Conservation (phyloP, 2,329 filamentous ascomycete genomes). For the Pyrenochaeta sp. region DNA sequence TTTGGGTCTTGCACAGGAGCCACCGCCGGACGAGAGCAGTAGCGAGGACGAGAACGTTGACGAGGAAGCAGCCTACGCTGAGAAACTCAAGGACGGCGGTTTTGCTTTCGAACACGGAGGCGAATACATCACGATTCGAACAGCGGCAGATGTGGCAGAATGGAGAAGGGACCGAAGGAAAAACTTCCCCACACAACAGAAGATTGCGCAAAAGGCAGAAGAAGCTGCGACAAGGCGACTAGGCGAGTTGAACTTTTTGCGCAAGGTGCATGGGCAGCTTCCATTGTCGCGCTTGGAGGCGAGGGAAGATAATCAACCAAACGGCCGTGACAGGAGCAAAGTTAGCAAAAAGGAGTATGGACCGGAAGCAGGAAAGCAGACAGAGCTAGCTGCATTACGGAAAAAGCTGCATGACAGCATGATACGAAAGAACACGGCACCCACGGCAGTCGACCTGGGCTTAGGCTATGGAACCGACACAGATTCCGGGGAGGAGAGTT, state of each 20-base stretch:
- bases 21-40: conserved; percentile 52
- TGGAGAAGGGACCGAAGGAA: conserved; percentile 84
- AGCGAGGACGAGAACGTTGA: conserved; percentile 73
- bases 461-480: conserved; percentile 42
- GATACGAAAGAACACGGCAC: conserved; percentile 21
- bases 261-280: conserved; percentile 31
- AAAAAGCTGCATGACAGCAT: conserved; percentile 45
- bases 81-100: conserved; percentile 57
- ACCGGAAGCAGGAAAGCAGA: conserved; percentile 5
- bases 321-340: background rate
- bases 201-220: conserved; percentile 69
- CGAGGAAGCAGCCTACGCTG: conserved; percentile 65
- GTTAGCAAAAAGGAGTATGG: background rate
- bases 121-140: conserved; percentile 61
- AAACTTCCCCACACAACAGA: conserved; percentile 79
- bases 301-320: background rate
- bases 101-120: conserved; percentile 66
- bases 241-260: conserved; percentile 51
- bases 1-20: conserved; percentile 73
- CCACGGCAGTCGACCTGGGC: conserved; percentile 31
- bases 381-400: conserved; percentile 43
- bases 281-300: conserved; percentile 17
- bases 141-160: conserved; percentile 72
- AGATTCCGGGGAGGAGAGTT: conserved; percentile 30
- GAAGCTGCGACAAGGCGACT: conserved; percentile 38